phyloP scores from a whole-genome alignment of 306 rosid species.

The Acacia melanoxylon region DNA sequence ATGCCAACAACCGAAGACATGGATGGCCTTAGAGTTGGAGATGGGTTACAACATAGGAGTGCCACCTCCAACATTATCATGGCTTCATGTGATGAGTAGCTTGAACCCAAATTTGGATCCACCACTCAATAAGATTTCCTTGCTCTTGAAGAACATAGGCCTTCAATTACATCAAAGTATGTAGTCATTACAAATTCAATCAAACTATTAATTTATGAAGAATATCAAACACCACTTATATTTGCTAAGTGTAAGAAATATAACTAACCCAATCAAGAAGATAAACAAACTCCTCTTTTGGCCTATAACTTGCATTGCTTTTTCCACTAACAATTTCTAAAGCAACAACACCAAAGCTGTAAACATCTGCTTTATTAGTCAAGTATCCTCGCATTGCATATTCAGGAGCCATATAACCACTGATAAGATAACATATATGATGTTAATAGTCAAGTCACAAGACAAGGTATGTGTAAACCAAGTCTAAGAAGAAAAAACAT shows the following conservation, averaged over 20 bases:
- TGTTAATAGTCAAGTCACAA: neutral
- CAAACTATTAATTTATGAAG: no score
- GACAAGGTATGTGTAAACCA: neutral
- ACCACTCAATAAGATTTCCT: neutral
- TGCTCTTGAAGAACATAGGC: no score
- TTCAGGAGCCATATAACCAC: neutral
- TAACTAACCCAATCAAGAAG: no score
- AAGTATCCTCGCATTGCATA: neutral
- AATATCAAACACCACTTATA: no score
- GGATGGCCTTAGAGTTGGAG: neutral
- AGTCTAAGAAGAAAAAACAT: neutral
- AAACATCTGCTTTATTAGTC: neutral
- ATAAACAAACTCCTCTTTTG: no score
- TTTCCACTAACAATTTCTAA: no score
- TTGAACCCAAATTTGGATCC: neutral
- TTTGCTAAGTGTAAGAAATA: no score
- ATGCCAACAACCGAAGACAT: neutral
- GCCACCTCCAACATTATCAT: neutral
- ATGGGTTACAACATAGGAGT: neutral
- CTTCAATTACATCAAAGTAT: no score
- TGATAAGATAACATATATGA: no score
- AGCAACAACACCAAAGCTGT: neutral
- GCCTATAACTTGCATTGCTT: no score
- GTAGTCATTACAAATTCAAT: no score
- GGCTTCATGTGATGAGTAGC: neutral